phyloP scores from a whole-genome alignment of 2,329 filamentous ascomycete species.

The Trichophyton simii region DNA sequence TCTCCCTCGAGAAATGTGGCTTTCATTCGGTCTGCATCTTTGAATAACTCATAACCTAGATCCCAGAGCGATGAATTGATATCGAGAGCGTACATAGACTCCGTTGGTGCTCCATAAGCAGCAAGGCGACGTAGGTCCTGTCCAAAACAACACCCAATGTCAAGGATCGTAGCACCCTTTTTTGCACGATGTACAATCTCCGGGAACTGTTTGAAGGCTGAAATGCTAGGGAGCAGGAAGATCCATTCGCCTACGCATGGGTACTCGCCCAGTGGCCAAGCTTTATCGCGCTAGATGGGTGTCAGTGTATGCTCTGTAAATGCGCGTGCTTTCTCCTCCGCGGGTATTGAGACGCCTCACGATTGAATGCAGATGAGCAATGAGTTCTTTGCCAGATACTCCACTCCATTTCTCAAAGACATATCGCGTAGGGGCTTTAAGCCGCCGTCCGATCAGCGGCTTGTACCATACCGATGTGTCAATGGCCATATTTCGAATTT shows the following conservation, averaged over 20 bases:
- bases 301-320: not conserved
- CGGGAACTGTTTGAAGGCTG: slow-evolving; percentile 4
- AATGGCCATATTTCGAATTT: not conserved
- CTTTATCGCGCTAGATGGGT: not conserved
- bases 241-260: slow-evolving; percentile 5
- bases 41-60: slow-evolving; percentile 53
- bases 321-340: not conserved
- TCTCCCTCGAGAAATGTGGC: slow-evolving; percentile 40
- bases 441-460: slow-evolving; percentile 2
- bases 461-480: slow-evolving; percentile 4
- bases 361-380: slow-evolving; percentile 2
- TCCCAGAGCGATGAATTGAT: slow-evolving; percentile 41
- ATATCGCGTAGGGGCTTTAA: slow-evolving; percentile 1
- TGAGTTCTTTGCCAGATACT: not conserved
- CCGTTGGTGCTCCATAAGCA: slow-evolving; percentile 38
- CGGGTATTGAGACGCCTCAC: not conserved
- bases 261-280: slow-evolving; percentile 2
- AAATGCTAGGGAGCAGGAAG: slow-evolving; percentile 2
- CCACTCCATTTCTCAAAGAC: slow-evolving; percentile 4
- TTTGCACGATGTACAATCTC: slow-evolving; percentile 7
- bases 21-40: slow-evolving; percentile 40
- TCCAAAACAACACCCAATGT: slow-evolving; percentile 42
- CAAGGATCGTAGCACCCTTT: slow-evolving; percentile 26
- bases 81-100: slow-evolving; percentile 41
- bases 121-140: slow-evolving; percentile 41